Evolutionary conservation across 2,329 filamentous ascomycete species (phyloP).

Genomic region (Mariannaea elegans): DNA sequence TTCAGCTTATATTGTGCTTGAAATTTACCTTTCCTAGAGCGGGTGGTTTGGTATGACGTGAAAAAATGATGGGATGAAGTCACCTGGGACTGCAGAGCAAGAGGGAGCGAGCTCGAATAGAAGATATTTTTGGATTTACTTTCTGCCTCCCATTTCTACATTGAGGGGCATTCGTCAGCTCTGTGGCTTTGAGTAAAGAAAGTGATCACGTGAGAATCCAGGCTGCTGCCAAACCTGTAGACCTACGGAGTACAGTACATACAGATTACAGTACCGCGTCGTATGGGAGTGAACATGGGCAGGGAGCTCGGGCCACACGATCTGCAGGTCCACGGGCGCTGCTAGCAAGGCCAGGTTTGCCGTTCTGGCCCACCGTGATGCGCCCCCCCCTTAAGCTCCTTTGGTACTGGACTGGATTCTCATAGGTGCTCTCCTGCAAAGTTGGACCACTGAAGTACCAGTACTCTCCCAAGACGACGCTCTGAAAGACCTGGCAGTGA

Average conservation of each 20-base stretch:
- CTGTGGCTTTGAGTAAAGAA: slow-evolving; percentile 21
- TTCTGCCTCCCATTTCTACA: no score
- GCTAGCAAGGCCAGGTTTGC: slow-evolving; percentile 10
- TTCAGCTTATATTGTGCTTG: no score
- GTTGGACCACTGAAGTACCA: background rate
- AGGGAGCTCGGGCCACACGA: slow-evolving; percentile 37
- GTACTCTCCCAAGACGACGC: no score
- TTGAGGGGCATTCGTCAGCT: slow-evolving; percentile 34
- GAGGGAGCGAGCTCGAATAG: background rate
- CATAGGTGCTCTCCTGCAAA: no score
- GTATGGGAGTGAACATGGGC: background rate
- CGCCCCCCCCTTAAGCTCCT: no score
- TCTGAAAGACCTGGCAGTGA: background rate
- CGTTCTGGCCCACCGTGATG: background rate
- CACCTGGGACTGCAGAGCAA: no score
- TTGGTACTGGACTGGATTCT: no score
- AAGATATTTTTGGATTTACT: no score
- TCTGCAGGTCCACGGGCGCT: no score
- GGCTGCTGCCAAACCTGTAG: background rate
- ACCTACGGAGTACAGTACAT: no score
- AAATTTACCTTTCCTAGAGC: no score
- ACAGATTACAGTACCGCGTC: no score
- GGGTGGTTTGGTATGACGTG: background rate
- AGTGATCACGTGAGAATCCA: slow-evolving; percentile 12
- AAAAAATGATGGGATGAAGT: background rate